Base-by-base conservation (phyloP, 179 eudicot genomes). In the Monotropa hypopitys region DNA sequence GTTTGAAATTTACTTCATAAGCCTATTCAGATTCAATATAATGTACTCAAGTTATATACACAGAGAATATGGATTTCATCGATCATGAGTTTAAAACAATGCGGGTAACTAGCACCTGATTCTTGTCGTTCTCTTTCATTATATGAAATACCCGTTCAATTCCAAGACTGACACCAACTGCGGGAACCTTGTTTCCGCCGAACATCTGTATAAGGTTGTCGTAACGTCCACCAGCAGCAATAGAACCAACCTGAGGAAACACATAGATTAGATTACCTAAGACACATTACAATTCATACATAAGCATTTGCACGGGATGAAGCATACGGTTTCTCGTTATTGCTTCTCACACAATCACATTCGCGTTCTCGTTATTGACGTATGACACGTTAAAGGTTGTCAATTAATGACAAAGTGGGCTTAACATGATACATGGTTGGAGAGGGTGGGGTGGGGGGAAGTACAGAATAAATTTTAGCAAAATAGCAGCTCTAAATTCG, bases 161-260 rank as follows among this genome's bases (percentile, higher is more conserved):
- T 59, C 99, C 99, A 66, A 95, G 82, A 77, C 99, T 95, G 78
- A 90, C 84, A 68, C 99, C 99, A 83, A 93, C 91, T 45, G 99
- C 93, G 63, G 98, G 97, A 82, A 95, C 94, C 78, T 85, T 87
- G 88, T 90, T 93, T 38, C 90, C 82, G 74, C 98, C 99, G 82
- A 93, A 95, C 97, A 91, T 90, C 47, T 92, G 93, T 76, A 93
- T 95, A n/a, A 95, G 93, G 23, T 90, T 90, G 85, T 95, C 99
- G 49, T 93, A 95, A 53, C 98, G 99, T 62, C 98, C 98, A 35
- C 99, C 99, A 62, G 96, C 99, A 77, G 93, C 99, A 82, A 95
- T 93, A 45, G 99, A 90, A 80, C 99, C 99, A 83, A 95, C 95
- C 98, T 95, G 84, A 74, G 46, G 70, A 77, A 80, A 32, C 82